Evolutionary conservation across 352 stramenopile species (phyloP), one percentile per base, ranked within the genome.

Genomic region (Pythium graminicola): DNA sequence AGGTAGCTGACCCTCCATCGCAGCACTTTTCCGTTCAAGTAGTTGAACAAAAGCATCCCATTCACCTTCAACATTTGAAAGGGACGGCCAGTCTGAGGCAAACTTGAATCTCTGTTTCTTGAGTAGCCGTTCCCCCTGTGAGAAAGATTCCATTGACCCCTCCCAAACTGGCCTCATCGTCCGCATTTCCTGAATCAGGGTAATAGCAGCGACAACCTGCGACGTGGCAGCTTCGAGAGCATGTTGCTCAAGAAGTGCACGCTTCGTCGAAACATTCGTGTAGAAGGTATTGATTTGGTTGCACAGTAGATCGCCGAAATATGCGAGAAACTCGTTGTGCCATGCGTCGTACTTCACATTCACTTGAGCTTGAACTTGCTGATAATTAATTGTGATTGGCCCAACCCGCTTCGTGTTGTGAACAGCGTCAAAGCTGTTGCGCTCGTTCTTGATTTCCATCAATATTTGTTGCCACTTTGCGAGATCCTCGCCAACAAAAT

Each of bases 301-400:
- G 42, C 76, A 83, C 16, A 99, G 68, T 27, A 99, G 81, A 32
- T 89, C 70, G 7, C 88, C 93, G 64, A 99, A 99, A 41, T 95
- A 89, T 9, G 84, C 77, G 31, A 99, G 85, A 40, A 99, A 88
- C 56, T 99, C 95, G 51, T 98, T 99, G 62, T 99, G 96, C 95
- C 96, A 99, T 3, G 95, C 96, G 66, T 99, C 97, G 72, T 99
- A 99, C 67, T 99, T 99, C 32, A 99, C 78, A 58, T 98, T 99
- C 39, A 95, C 85, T 62, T 95, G 79, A 3, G 88, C 82, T 62
- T 97, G 88, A 11, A 97, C 85, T 70, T 96, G 83, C 62, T 96
- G 81, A 50, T 96, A 95, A 65, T 97, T 94, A 16, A 97, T 75
- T 4, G 82, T 60, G 52, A 97, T 80, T 9, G 62, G 95, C 57